A percentile compares a stretch with the other conserved stretches of the same genome.
Conservation (phyloP, 257 asterid species). For the Agastache rugosa region DNA sequence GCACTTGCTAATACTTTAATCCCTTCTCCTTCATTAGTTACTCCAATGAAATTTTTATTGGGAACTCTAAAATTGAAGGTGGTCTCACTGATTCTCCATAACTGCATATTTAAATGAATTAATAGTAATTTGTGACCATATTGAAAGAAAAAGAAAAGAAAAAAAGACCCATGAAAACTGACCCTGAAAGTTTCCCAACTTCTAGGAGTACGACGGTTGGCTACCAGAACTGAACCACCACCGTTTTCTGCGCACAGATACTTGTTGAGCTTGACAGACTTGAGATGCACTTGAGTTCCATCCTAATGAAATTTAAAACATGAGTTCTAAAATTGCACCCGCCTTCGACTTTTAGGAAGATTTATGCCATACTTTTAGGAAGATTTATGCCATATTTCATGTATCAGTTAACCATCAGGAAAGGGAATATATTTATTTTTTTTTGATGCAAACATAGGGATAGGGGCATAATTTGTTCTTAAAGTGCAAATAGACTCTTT, state of each 20-base stretch:
- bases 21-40: constrained; percentile 40
- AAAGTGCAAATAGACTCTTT: background rate
- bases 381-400: background rate
- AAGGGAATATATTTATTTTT: too few species aligned
- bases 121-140: background rate
- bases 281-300: constrained; percentile 65
- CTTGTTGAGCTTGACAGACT: constrained; percentile 54
- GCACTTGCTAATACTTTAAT: constrained; percentile 38
- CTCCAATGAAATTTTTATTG: constrained; percentile 53
- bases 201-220: constrained; percentile 50
- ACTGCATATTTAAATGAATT: constrained; percentile 36
- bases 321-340: background rate
- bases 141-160: background rate
- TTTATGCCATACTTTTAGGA: constrained; percentile 7
- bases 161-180: background rate
- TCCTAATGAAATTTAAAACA: constrained; percentile 41
- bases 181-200: constrained; percentile 66
- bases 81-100: constrained; percentile 57
- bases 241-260: constrained; percentile 59
- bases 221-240: constrained; percentile 58
- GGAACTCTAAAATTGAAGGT: constrained; percentile 56
- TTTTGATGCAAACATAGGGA: background rate
- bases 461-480: background rate
- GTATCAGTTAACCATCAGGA: background rate
- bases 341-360: background rate